Percentiles rank a stretch among this genome's conserved stretches.
phyloP scores from a whole-genome alignment of 2,329 filamentous ascomycete species.

The Domatiomyces catenatus region DNA sequence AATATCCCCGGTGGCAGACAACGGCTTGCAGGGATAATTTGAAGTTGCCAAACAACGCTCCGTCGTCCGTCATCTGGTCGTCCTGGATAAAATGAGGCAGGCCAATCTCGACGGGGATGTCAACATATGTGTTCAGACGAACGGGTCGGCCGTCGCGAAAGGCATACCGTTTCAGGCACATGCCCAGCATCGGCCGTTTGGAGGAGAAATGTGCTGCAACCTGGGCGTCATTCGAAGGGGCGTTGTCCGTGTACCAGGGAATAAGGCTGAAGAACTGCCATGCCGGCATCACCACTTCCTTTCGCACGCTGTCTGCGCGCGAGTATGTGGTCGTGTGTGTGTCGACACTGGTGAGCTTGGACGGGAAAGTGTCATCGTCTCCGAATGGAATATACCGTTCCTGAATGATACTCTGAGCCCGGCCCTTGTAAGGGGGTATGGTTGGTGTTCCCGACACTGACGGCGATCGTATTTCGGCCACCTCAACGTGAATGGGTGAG shows the following conservation, averaged over 20 bases:
- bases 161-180: constrained; percentile 82
- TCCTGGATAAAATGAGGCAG: constrained; percentile 83
- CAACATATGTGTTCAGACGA: constrained; percentile 67
- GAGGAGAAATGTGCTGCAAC: constrained; percentile 78
- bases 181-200: constrained; percentile 69
- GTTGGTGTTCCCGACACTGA: constrained; percentile 19
- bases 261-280: constrained; percentile 96
- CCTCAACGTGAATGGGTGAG: constrained; percentile 27
- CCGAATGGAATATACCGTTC: constrained; percentile 28
- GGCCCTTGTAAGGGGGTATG: constrained; percentile 16
- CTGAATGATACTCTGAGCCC: constrained; percentile 29
- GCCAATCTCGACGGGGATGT: constrained; percentile 72
- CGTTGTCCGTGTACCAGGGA: constrained; percentile 70
- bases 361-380: constrained; percentile 29
- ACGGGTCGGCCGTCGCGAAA: constrained; percentile 56
- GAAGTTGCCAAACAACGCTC: constrained; percentile 67
- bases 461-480: constrained; percentile 23
- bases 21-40: constrained; percentile 83
- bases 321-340: constrained; percentile 20
- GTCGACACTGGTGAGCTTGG: constrained; percentile 19
- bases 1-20: constrained; percentile 78
- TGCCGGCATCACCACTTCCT: constrained; percentile 85
- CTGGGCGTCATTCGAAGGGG: constrained; percentile 53
- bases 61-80: constrained; percentile 51
- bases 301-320: constrained; percentile 36